phyloP scores from a whole-genome alignment of 352 stramenopile genomes.

The Pythium brachiatum region DNA sequence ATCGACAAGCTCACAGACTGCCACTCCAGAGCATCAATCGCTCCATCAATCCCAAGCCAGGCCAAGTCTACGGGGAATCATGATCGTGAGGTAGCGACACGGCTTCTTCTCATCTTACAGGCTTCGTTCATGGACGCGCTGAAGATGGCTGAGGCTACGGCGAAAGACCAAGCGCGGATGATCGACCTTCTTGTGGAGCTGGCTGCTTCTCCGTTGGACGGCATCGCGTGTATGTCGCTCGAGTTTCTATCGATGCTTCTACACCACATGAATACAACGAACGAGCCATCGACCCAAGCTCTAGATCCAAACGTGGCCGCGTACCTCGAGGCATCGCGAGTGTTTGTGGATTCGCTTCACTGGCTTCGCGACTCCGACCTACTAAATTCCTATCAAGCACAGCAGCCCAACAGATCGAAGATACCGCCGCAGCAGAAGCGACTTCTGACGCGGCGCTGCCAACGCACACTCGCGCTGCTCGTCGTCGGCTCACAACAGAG shows the following conservation, averaged over 20 bases:
- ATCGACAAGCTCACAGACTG: slow-evolving; percentile 26
- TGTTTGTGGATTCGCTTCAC: slow-evolving; percentile 53
- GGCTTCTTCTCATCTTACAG: slow-evolving; percentile 6
- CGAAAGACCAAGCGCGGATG: slow-evolving; percentile 11
- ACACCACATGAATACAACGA: background rate
- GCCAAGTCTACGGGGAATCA: background rate
- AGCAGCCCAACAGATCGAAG: background rate
- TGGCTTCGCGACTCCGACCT: slow-evolving; percentile 56
- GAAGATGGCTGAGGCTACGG: background rate
- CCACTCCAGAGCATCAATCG: background rate
- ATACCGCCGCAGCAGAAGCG: background rate
- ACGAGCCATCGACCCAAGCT: background rate
- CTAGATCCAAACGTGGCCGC: slow-evolving; percentile 30
- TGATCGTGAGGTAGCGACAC: slow-evolving; percentile 3
- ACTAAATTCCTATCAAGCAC: background rate
- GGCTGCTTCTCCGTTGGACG: slow-evolving; percentile 4
- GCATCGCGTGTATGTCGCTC: slow-evolving; percentile 7
- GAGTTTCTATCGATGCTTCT: slow-evolving; percentile 2
- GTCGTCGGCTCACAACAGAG: background rate
- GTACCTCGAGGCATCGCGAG: slow-evolving; percentile 66
- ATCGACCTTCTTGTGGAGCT: slow-evolving; percentile 14
- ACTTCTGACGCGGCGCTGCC: background rate
- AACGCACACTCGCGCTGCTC: slow-evolving; percentile 2
- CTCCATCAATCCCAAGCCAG: background rate
- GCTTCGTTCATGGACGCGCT: slow-evolving; percentile 12